These are phyloP conservation scores for Trichoderma harzianum DNA, from an alignment of 2,329 filamentous ascomycete genomes.

Conservation along the genomic window DNA sequence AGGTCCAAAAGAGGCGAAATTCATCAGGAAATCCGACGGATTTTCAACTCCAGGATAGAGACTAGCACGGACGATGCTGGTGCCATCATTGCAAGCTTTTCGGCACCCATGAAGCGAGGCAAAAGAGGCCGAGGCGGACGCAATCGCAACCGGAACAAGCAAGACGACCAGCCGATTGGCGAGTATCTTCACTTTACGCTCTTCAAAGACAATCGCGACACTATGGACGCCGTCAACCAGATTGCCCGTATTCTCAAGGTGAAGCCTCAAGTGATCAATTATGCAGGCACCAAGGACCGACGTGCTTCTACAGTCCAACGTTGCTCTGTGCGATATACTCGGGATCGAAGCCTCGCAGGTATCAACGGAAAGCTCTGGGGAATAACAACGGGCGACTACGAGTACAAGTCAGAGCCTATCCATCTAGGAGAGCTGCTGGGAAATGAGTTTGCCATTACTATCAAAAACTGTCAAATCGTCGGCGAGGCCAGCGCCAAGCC, in stretches of 20 bases:
- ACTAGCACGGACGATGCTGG: slow-evolving; percentile 60
- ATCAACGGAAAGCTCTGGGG: slow-evolving; percentile 63
- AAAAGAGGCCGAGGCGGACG: slow-evolving; percentile 29
- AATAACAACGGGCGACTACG: slow-evolving; percentile 74
- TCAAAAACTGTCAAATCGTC: slow-evolving; percentile 74
- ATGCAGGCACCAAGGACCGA: slow-evolving; percentile 86
- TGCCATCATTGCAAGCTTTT: slow-evolving; percentile 64
- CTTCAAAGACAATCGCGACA: slow-evolving; percentile 96
- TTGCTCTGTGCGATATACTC: slow-evolving; percentile 59
- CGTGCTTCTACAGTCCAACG: slow-evolving; percentile 83
- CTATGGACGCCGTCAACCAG: slow-evolving; percentile 82
- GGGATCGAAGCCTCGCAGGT: slow-evolving; percentile 57
- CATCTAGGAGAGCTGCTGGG: slow-evolving; percentile 80
- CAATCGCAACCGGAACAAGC: slow-evolving; percentile 23
- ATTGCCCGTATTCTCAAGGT: slow-evolving; percentile 71
- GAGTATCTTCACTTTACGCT: slow-evolving; percentile 87
- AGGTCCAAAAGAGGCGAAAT: slow-evolving; percentile 45
- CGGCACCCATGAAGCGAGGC: slow-evolving; percentile 43
- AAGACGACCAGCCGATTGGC: slow-evolving; percentile 36
- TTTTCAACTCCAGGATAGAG: slow-evolving; percentile 76
- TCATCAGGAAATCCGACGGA: slow-evolving; percentile 66
- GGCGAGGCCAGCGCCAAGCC: slow-evolving; percentile 32
- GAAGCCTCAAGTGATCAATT: slow-evolving; percentile 69
- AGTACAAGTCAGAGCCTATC: slow-evolving; percentile 67
- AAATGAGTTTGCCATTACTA: slow-evolving; percentile 89